These are phyloP conservation scores for Fusarium goolgardi DNA, from an alignment of 2,329 filamentous ascomycete species.

Conservation along the genomic window DNA sequence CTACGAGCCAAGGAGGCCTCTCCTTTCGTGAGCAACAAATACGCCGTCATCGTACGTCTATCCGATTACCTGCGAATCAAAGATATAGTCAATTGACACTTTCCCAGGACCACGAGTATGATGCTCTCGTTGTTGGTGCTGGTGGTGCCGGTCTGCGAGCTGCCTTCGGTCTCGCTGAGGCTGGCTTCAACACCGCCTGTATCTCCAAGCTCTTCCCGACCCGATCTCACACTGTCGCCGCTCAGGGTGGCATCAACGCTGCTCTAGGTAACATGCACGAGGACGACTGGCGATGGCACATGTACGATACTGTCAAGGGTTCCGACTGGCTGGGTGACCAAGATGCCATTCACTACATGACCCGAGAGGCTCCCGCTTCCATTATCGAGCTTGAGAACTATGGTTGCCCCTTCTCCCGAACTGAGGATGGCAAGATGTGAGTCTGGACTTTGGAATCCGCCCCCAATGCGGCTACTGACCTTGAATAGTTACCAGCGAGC, in stretches of 20 bases:
- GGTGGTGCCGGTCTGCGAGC: constrained; percentile 85
- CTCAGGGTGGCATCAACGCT: constrained; percentile 87
- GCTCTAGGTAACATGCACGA: constrained; percentile 96
- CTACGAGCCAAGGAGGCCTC: constrained; percentile 94
- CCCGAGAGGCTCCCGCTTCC: constrained; percentile 88
- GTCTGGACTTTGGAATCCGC: constrained; percentile 46
- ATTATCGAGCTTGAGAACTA: constrained; percentile 98
- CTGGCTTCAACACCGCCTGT: constrained; percentile 89
- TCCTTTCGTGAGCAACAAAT: constrained; percentile 86
- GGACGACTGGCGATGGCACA: constrained; percentile 99
- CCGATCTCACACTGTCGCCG: constrained; percentile 84
- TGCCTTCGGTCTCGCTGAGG: constrained; percentile 87
- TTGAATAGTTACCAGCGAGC: constrained; percentile 88
- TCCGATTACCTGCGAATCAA: constrained; percentile 8
- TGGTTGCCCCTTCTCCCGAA: constrained; percentile 95
- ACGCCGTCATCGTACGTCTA: constrained; percentile 86
- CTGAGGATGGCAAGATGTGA: constrained; percentile 94
- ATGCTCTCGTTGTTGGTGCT: constrained; percentile 92
- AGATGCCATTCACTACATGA: constrained; percentile 99
- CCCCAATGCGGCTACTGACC: constrained; percentile 28
- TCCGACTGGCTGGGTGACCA: constrained; percentile 98
- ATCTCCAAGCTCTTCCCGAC: constrained; percentile 90
- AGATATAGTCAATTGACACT: constrained; percentile 42
- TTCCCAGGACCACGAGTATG: constrained; percentile 91
- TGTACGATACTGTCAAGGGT: constrained; percentile 99